These are phyloP conservation scores for Salvia rosmarinus DNA, from an alignment of 257 asterid genomes.

Conservation along the genomic window DNA sequence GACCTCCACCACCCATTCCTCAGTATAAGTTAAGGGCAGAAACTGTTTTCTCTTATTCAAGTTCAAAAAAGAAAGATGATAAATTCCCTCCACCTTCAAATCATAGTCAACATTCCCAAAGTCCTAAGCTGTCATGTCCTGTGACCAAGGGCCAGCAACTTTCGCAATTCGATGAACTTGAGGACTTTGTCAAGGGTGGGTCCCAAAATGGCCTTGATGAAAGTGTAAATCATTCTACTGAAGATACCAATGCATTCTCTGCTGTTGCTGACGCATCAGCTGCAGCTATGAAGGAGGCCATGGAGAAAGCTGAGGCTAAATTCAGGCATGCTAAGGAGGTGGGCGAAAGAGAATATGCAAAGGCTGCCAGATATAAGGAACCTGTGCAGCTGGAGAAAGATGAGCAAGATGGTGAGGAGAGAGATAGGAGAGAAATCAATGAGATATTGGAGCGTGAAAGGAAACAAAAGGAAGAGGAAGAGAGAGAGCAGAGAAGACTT, in stretches of 20 bases:
- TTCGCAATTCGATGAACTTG: constrained; percentile 82
- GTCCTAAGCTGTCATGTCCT: constrained; percentile 52
- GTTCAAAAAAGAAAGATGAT: constrained; percentile 61
- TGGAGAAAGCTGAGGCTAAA: constrained; percentile 98
- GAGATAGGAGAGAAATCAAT: constrained; percentile 65
- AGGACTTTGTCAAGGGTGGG: constrained; percentile 77
- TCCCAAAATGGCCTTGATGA: constrained; percentile 51
- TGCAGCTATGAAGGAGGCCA: constrained; percentile 99
- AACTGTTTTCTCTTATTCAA: constrained; percentile 53
- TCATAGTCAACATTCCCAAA: constrained; percentile 53
- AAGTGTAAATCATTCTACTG: constrained; percentile 54
- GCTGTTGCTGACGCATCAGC: constrained; percentile 91
- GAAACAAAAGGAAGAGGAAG: constrained; percentile 83
- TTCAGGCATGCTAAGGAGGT: constrained; percentile 96
- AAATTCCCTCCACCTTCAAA: constrained; percentile 56
- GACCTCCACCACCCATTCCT: constrained; percentile 95
- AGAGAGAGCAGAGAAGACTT: constrained; percentile 71
- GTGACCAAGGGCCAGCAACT: constrained; percentile 42
- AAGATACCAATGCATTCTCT: constrained; percentile 66
- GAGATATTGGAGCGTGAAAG: constrained; percentile 72
- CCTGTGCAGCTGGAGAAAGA: constrained; percentile 56
- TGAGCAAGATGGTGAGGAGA: constrained; percentile 62
- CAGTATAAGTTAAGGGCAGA: constrained; percentile 50
- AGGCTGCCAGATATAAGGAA: constrained; percentile 76
- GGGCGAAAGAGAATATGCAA: constrained; percentile 86